Percentiles rank a stretch among this genome's conserved stretches.
phyloP scores from a whole-genome alignment of 768 basidiomycete species.

The Lactarius deliciosus region DNA sequence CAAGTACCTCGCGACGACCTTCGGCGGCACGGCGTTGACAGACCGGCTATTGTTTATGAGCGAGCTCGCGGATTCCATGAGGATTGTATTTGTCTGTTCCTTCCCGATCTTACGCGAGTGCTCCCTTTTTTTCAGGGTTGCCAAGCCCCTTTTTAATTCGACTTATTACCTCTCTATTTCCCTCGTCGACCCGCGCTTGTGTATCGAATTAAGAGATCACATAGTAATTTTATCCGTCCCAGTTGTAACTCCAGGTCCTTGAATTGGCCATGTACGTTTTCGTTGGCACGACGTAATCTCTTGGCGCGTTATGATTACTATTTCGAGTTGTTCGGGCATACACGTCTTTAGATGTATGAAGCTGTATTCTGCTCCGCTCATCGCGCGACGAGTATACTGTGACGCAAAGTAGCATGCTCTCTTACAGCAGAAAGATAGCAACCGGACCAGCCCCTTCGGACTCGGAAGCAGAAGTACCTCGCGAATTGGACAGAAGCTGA shows the following conservation, averaged over 20 bases:
- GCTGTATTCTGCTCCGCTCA: background rate
- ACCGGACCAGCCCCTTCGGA: background rate
- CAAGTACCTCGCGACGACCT: slow-evolving; percentile 20
- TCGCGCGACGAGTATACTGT: background rate
- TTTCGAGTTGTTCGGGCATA: background rate
- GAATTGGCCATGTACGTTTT: background rate
- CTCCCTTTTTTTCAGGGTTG: background rate
- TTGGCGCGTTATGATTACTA: background rate
- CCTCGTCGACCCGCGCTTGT: background rate
- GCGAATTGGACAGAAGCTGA: background rate
- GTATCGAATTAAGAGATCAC: background rate
- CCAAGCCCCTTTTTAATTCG: background rate
- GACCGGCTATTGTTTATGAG: background rate
- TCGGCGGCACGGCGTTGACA: slow-evolving; percentile 21
- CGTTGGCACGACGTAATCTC: background rate
- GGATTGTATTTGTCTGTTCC: slow-evolving; percentile 11
- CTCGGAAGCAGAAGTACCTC: background rate
- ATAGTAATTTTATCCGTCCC: background rate
- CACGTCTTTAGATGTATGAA: background rate
- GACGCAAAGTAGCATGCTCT: background rate
- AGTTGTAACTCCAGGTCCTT: background rate
- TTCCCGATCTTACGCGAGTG: slow-evolving; percentile 15
- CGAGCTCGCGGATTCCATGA: slow-evolving; percentile 10
- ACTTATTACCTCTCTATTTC: slow-evolving; percentile 21
- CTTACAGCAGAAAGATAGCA: background rate